phyloP scores from a whole-genome alignment of 2,329 filamentous ascomycete genomes.

The Phyllosticta ampelicida region DNA sequence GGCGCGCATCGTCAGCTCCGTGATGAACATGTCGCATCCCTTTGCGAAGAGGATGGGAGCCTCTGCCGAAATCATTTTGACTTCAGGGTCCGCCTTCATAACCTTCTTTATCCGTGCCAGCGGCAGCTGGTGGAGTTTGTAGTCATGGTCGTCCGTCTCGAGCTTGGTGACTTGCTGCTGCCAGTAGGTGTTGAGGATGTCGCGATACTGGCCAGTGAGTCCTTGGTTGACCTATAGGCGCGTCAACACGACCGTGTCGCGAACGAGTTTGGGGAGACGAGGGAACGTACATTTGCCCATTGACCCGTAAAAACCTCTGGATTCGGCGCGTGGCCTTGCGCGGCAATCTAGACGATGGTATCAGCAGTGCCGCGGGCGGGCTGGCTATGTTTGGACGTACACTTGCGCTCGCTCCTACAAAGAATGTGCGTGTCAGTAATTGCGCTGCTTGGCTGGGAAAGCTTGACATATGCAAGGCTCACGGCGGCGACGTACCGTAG shows the following conservation, averaged over 20 bases:
- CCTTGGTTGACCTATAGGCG: conserved; percentile 76
- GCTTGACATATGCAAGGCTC: conserved; percentile 5
- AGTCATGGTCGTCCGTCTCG: conserved; percentile 91
- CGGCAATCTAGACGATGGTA: conserved; percentile 56
- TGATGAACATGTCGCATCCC: conserved; percentile 98
- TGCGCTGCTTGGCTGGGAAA: conserved; percentile 8
- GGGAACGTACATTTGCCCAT: conserved; percentile 70
- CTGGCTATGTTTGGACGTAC: conserved; percentile 38
- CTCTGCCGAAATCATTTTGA: conserved; percentile 99
- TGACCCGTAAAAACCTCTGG: conserved; percentile 85
- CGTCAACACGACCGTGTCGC: conserved; percentile 16
- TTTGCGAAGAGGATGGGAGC: conserved; percentile 97
- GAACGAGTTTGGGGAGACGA: neutral
- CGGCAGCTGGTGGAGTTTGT: conserved; percentile 94
- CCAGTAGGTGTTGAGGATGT: conserved; percentile 98
- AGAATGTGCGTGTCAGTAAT: conserved; percentile 9
- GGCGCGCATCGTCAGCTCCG: conserved; percentile 95
- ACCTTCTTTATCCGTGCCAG: conserved; percentile 99
- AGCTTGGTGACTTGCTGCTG: conserved; percentile 95
- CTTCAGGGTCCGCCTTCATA: conserved; percentile 98
- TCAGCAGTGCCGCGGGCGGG: conserved; percentile 19
- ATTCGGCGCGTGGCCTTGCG: conserved; percentile 77
- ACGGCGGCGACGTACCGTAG: conserved; percentile 32
- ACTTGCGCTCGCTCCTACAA: conserved; percentile 54
- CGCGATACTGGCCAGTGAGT: conserved; percentile 81